These are phyloP conservation scores for Naganishia sp. DNA, from an alignment of 1,284 basidiomycete species.

Conservation along the genomic window DNA sequence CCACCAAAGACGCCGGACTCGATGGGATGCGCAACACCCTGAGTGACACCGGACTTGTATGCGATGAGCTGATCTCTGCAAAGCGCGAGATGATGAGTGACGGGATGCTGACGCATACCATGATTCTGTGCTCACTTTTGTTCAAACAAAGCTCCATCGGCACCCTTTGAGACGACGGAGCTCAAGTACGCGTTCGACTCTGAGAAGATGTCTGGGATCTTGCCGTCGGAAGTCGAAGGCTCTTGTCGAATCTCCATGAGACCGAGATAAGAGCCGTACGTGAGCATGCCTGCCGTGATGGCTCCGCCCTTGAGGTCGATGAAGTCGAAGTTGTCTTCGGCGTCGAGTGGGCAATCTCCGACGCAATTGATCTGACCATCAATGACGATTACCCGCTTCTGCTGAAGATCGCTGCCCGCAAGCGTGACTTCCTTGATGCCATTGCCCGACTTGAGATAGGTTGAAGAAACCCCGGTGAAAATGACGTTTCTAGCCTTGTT, in stretches of 20 bases:
- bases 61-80: conserved; percentile 53
- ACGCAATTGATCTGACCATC: conserved; percentile 53
- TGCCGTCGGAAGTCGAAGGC: conserved; percentile 66
- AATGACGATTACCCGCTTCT: conserved; percentile 46
- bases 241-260: conserved; percentile 59
- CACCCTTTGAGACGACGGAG: conserved; percentile 63
- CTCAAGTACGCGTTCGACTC: conserved; percentile 62
- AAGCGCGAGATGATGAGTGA: background rate
- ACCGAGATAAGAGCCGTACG: conserved; percentile 54
- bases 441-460: conserved; percentile 26
- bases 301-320: conserved; percentile 55
- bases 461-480: conserved; percentile 49
- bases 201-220: conserved; percentile 58
- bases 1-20: conserved; percentile 59
- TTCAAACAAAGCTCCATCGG: conserved; percentile 71
- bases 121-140: conserved; percentile 43
- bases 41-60: conserved; percentile 61
- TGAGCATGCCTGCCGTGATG: conserved; percentile 53
- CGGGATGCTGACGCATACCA: background rate
- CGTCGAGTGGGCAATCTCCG: conserved; percentile 38
- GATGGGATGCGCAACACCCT: conserved; percentile 58
- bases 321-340: conserved; percentile 37
- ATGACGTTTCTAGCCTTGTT: conserved; percentile 43
- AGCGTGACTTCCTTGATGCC: conserved; percentile 37
- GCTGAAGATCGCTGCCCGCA: conserved; percentile 15